phyloP scores from a whole-genome alignment of 495 filamentous ascomycete species.

The Penicillium egyptiacum region DNA sequence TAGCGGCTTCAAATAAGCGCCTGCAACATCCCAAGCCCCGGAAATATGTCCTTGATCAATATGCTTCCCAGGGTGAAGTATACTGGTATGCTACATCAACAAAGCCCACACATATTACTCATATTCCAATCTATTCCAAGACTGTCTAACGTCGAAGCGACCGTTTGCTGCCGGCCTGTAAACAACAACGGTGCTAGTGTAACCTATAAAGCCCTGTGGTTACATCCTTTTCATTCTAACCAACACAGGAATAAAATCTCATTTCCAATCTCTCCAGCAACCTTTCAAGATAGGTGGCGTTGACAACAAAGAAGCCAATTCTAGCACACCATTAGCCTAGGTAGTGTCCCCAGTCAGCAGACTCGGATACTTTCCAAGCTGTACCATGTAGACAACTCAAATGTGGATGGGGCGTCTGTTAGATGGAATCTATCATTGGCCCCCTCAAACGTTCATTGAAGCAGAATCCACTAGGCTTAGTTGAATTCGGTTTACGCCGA shows the following conservation, averaged over 20 bases:
- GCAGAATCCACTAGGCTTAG: neutral
- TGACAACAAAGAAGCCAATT: slow-evolving; percentile 25
- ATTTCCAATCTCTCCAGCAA: slow-evolving; percentile 5
- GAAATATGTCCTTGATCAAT: neutral
- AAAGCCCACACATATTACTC: neutral
- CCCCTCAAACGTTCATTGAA: slow-evolving; percentile 1
- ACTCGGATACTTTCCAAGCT: neutral
- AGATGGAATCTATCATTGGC: neutral
- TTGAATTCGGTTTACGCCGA: slow-evolving; percentile 1
- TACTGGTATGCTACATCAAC: neutral
- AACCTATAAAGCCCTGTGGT: slow-evolving; percentile 16
- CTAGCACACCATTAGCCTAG: slow-evolving; percentile 12
- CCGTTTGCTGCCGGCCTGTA: slow-evolving; percentile 14
- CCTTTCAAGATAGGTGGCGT: neutral
- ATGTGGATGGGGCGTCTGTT: neutral
- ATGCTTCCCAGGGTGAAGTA: neutral
- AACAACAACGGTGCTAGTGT: slow-evolving; percentile 14
- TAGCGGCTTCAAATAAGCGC: slow-evolving; percentile 3
- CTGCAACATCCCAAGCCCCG: neutral
- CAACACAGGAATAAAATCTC: neutral
- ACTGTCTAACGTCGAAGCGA: neutral
- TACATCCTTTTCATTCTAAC: slow-evolving; percentile 6
- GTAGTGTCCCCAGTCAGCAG: slow-evolving; percentile 2
- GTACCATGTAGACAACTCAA: neutral
- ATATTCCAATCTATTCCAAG: neutral